Evolutionary conservation across 306 rosid genomes (phyloP).

Genomic region (Malus domestica): ASM211411v1 NC_041804.1:4142001-4142500

Average conservation of each 20-base stretch:
- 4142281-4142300: slow-evolving; percentile 55
- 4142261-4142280: slow-evolving; percentile 51
- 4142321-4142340: slow-evolving; percentile 80
- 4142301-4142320: slow-evolving; percentile 64
- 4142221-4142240: neutral
- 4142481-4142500: slow-evolving; percentile 12
- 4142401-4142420: slow-evolving; percentile 30
- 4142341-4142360: slow-evolving; percentile 87
- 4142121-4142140: too few species aligned
- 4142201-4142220: neutral
- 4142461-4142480: slow-evolving; percentile 7
- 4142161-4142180: neutral
- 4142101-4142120: rapidly evolving
- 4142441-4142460: slow-evolving; percentile 19
- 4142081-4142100: too few species aligned
- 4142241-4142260: neutral
- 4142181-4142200: neutral
- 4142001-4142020: neutral
- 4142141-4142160: too few species aligned
- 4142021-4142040: neutral
- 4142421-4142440: neutral
- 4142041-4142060: neutral
- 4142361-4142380: slow-evolving; percentile 78
- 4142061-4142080: neutral
- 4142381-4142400: slow-evolving; percentile 90